These are phyloP conservation scores for Ambrosiella xylebori DNA, from an alignment of 2,329 filamentous ascomycete species.

Conservation along the genomic window DNA sequence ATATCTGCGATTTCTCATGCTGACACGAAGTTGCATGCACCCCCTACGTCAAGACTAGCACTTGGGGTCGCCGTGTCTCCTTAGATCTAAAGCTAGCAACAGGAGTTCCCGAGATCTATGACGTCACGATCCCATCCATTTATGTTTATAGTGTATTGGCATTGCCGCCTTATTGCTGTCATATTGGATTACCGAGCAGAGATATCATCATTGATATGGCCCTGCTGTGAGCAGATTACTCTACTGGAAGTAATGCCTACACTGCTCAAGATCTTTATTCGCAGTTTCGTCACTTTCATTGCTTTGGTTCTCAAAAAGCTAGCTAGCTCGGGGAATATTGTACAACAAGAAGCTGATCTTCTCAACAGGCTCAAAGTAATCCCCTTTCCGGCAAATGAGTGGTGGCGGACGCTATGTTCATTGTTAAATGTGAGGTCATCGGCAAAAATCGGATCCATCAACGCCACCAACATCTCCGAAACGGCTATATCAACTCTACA, in stretches of 20 bases:
- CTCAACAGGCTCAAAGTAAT: too few relatives aligned
- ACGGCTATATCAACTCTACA: too few relatives aligned
- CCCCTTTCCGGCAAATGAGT: too few relatives aligned
- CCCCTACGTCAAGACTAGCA: not conserved
- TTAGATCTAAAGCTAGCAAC: constrained; percentile 41
- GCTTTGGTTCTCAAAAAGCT: constrained; percentile 45
- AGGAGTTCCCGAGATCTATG: constrained; percentile 41
- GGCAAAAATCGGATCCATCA: too few relatives aligned
- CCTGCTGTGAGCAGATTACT: not conserved
- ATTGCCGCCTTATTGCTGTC: constrained; percentile 46
- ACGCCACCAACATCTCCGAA: too few relatives aligned
- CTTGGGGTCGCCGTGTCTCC: not conserved
- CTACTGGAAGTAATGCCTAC: not conserved
- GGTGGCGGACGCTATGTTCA: too few relatives aligned
- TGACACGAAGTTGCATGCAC: not conserved
- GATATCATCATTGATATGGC: not conserved
- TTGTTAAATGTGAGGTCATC: too few relatives aligned
- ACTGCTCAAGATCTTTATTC: constrained; percentile 34
- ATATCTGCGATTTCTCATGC: constrained; percentile 17
- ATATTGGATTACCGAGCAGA: constrained; percentile 34
- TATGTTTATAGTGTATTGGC: constrained; percentile 53
- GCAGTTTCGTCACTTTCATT: constrained; percentile 46
- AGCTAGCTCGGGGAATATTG: not conserved
- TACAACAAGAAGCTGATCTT: too few relatives aligned
- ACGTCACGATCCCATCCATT: constrained; percentile 34